These are phyloP conservation scores for Corrigiola litoralis DNA, from an alignment of 179 eudicot genomes.

Conservation along the genomic window DNA sequence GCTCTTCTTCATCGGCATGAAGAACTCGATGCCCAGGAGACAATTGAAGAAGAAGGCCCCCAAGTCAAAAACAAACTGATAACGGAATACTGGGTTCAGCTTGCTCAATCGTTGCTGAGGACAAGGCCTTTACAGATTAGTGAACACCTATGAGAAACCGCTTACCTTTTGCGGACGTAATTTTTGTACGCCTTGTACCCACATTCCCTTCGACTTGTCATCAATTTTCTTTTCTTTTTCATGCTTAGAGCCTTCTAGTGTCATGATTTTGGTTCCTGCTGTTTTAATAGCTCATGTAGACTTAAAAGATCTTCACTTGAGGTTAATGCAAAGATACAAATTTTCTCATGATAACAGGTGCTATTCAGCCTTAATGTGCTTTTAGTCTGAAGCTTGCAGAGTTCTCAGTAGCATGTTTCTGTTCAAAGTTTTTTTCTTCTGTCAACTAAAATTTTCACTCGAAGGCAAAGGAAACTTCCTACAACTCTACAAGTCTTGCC, in stretches of 20 bases:
- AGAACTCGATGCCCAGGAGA: conserved; percentile 72
- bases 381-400: too few relatives aligned
- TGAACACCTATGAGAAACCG: conserved; percentile 7
- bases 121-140: conserved; percentile 9
- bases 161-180: neutral
- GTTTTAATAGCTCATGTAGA: conserved; percentile 2
- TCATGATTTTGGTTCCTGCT: neutral
- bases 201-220: conserved; percentile 5
- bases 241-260: neutral
- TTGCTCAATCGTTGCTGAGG: neutral
- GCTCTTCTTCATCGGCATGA: conserved; percentile 88
- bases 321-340: conserved; percentile 17
- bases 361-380: too few relatives aligned
- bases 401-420: too few relatives aligned
- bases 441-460: too few relatives aligned
- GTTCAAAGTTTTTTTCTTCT: too few relatives aligned
- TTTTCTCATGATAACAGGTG: too few relatives aligned
- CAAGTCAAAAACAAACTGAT: conserved; percentile 58
- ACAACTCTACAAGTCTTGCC: too few relatives aligned
- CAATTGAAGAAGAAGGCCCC: conserved; percentile 56
- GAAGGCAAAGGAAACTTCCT: too few relatives aligned
- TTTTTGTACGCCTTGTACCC: conserved; percentile 23
- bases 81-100: neutral
- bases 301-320: conserved; percentile 10
- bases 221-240: neutral